Percentiles rank a stretch among this genome's conserved stretches.
Conservation (phyloP, 768 basidiomycete genomes). For the Hysterangium stoloniferum region DNA sequence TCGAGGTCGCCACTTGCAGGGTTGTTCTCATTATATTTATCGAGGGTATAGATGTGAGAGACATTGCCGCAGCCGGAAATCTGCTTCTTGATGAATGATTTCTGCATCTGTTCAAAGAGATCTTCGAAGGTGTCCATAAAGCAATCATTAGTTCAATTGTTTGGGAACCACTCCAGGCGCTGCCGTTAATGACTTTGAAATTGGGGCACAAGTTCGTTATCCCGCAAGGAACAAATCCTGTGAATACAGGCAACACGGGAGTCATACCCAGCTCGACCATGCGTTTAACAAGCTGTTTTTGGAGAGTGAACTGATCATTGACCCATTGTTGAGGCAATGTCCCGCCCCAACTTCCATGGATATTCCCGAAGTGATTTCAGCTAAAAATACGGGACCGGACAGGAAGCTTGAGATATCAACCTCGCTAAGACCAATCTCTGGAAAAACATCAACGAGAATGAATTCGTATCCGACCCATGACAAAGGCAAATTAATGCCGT, state of each 20-base stretch:
- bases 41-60: conserved; percentile 36
- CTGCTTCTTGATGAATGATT: conserved; percentile 33
- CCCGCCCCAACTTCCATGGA: conserved; percentile 34
- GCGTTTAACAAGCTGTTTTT: conserved; percentile 29
- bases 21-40: conserved; percentile 37
- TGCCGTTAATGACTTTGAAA: conserved; percentile 28
- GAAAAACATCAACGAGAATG: conserved; percentile 29
- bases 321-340: conserved; percentile 31
- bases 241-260: conserved; percentile 34
- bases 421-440: conserved; percentile 30
- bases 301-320: conserved; percentile 29
- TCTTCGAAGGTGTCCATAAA: conserved; percentile 35
- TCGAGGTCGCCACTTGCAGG: conserved; percentile 26
- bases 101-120: conserved; percentile 29
- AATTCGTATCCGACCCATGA: conserved; percentile 37
- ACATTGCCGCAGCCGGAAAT: conserved; percentile 29
- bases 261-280: conserved; percentile 37
- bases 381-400: conserved; percentile 33
- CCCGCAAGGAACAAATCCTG: conserved; percentile 33
- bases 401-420: conserved; percentile 28
- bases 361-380: conserved; percentile 39
- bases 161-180: conserved; percentile 31
- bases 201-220: conserved; percentile 26
- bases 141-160: conserved; percentile 27
- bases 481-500: conserved; percentile 34